These are phyloP conservation scores for Myrica gale DNA, from an alignment of 306 rosid species.

Conservation along the genomic window DNA sequence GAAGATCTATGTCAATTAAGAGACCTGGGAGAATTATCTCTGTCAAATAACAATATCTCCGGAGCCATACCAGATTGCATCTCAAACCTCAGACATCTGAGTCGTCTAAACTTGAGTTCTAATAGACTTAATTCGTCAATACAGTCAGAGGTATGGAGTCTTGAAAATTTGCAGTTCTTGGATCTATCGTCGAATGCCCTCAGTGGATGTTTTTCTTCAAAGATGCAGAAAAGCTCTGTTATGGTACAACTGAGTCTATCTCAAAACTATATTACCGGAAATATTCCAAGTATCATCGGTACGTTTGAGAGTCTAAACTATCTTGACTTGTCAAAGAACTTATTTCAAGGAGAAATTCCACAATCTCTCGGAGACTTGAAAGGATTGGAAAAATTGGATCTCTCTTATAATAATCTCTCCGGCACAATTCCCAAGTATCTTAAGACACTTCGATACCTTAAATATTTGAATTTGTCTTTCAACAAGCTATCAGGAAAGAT, in stretches of 20 bases:
- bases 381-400: background rate
- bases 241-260: background rate
- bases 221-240: background rate
- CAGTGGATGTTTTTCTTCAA: background rate
- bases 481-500: background rate
- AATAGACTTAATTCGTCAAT: background rate
- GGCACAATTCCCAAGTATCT: slow-evolving; percentile 1
- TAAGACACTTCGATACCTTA: background rate
- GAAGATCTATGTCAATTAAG: background rate
- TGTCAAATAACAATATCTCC: no score
- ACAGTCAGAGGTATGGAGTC: background rate
- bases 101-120: background rate
- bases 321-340: background rate
- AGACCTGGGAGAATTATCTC: no score
- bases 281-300: background rate
- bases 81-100: background rate
- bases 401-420: background rate
- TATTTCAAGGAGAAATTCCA: background rate
- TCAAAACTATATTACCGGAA: background rate
- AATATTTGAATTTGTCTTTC: slow-evolving; percentile 1
- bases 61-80: background rate
- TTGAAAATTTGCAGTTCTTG: background rate
- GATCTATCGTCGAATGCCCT: background rate
- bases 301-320: background rate
- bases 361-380: background rate